Base-by-base conservation (phyloP, 148 eudicot species). In the Tetragonia tetragonoides region DNA sequence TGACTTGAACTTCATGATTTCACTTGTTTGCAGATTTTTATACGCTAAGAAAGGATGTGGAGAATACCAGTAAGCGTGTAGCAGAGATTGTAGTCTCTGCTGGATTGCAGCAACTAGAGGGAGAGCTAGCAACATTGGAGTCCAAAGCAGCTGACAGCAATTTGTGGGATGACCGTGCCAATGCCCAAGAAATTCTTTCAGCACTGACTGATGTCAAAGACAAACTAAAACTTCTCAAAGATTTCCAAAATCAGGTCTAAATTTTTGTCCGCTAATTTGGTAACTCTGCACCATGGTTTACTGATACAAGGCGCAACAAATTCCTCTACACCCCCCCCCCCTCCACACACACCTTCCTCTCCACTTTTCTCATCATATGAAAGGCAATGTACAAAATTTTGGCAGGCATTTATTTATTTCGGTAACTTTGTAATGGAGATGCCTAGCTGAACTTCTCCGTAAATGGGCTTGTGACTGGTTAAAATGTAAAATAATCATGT, bases 131-230 rank as follows among this genome's bases (percentile, higher is more conserved):
- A 10, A 84, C 64, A 44, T 86, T 95, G 80, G 99, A 95, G 83
- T 86, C 72, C 73, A 90, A 89, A 83, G 81, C 97, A 49, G 86
- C 92, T n/a, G 91, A 90, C 66, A 88, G 84, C 85, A 81, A 93
- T 65, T 83, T 95, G 77, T 95, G 99, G 99, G 99, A 95, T 90
- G 97, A 95, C 73, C 97, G 88, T 76, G 83, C 82, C 73, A 88
- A 87, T 81, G 99, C 99, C 61, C 99, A 95, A 86, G 86, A 93
- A 85, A 95, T 86, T 54, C 96, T 95, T 79, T 84, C 86, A 77
- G 83, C 94, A 66, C 80, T 95, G 66, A 95, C 90, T 34, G 97
- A 95, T 83, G 89, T 91, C 79, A 95, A 91, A 85, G 97, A 93
- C 73, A 91, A 86, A 84, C 68, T 95, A 66, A 88, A 85, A 79